These are phyloP conservation scores for Vaccinium vitisidaea DNA, from an alignment of 148 eudicot genomes.

Conservation along the genomic window DNA sequence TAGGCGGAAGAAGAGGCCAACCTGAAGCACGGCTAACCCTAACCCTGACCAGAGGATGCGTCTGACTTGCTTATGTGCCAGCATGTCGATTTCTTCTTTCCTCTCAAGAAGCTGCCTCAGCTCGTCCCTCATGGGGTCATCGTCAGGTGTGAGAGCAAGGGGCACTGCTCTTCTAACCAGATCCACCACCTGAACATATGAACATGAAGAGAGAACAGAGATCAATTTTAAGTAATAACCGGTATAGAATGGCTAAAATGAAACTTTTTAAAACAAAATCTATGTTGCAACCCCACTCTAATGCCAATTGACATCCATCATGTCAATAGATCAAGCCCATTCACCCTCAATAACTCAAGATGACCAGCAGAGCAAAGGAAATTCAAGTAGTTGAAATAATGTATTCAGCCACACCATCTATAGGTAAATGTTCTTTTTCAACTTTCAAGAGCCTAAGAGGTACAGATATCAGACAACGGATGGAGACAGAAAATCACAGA, in stretches of 20 bases:
- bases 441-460: conserved; percentile 10
- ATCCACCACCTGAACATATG: conserved; percentile 67
- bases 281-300: neutral
- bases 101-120: conserved; percentile 54
- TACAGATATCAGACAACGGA: neutral
- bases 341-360: neutral
- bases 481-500: neutral
- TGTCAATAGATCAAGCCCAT: neutral
- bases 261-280: too few relatives aligned
- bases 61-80: conserved; percentile 87
- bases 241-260: neutral
- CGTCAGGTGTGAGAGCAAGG: conserved; percentile 76
- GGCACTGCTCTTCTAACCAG: conserved; percentile 85
- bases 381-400: neutral
- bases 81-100: conserved; percentile 66
- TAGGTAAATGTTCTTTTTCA: neutral
- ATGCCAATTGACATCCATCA: neutral
- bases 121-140: conserved; percentile 78
- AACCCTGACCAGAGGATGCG: conserved; percentile 79
- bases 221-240: neutral
- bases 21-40: conserved; percentile 55
- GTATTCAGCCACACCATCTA: neutral
- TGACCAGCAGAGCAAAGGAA: neutral
- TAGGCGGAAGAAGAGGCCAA: conserved; percentile 80
- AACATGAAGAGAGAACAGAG: neutral